phyloP scores from a whole-genome alignment of 352 stramenopile species.

The Phytophthora palmivora region DNA sequence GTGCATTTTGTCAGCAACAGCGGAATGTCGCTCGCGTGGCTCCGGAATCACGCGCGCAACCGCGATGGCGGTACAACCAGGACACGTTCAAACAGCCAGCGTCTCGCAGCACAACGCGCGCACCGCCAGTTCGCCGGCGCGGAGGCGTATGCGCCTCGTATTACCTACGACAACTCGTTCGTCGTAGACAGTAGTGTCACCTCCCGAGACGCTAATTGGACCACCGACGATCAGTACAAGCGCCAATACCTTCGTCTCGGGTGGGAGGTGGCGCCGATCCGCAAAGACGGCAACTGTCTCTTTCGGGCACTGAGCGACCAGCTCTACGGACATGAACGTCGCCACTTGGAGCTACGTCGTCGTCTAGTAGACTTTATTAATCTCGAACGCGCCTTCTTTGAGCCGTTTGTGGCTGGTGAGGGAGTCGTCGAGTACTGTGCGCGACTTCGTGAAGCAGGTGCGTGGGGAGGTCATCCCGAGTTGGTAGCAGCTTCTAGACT shows the following conservation, averaged over 20 bases:
- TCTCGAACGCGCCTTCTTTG: constrained; percentile 47
- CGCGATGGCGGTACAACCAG: constrained; percentile 30
- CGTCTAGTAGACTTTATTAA: constrained; percentile 65
- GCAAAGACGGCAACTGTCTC: constrained; percentile 65
- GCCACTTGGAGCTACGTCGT: constrained; percentile 54
- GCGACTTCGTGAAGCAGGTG: constrained; percentile 60
- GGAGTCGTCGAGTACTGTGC: constrained; percentile 50
- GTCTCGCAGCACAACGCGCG: constrained; percentile 28
- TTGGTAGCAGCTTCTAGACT: constrained; percentile 60
- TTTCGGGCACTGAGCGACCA: constrained; percentile 71
- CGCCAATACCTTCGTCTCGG: constrained; percentile 48
- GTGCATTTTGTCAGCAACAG: constrained; percentile 13
- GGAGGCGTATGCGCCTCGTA: constrained; percentile 26
- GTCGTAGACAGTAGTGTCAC: constrained; percentile 38
- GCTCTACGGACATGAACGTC: constrained; percentile 55
- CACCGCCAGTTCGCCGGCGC: constrained; percentile 33
- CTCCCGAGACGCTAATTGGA: constrained; percentile 45
- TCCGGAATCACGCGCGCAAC: constrained; percentile 38
- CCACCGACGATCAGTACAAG: constrained; percentile 51
- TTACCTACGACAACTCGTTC: constrained; percentile 45
- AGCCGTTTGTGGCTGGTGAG: constrained; percentile 52
- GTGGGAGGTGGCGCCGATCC: constrained; percentile 46
- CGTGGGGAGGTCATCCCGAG: constrained; percentile 70
- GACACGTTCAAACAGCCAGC: constrained; percentile 34
- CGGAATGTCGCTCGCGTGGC: constrained; percentile 46